These are phyloP conservation scores for Cercophora scortea DNA, from an alignment of 495 filamentous ascomycete species.

Conservation along the genomic window DNA sequence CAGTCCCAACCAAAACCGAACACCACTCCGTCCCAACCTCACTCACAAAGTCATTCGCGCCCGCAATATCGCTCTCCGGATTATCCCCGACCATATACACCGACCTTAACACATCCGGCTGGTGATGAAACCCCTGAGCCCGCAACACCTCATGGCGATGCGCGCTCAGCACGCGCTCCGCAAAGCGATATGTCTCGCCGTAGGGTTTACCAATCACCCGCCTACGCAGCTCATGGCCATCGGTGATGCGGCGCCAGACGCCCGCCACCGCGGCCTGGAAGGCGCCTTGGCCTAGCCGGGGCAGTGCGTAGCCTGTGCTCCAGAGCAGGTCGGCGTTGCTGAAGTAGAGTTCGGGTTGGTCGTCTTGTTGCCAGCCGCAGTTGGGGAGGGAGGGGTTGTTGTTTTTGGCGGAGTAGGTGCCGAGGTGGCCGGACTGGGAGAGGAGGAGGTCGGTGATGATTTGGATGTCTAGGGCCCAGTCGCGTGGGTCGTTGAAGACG, in stretches of 20 bases:
- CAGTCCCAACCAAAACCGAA: constrained; percentile 75
- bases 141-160: constrained; percentile 47
- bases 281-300: constrained; percentile 85
- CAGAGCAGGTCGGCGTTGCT: constrained; percentile 83
- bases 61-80: constrained; percentile 81
- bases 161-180: constrained; percentile 59
- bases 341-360: constrained; percentile 77
- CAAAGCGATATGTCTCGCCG: constrained; percentile 69
- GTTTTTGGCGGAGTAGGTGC: constrained; percentile 62
- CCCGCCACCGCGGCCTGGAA: constrained; percentile 78
- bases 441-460: constrained; percentile 74
- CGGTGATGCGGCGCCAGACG: constrained; percentile 65
- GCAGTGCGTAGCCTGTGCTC: constrained; percentile 74
- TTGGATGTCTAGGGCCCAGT: constrained; percentile 87
- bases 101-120: constrained; percentile 36
- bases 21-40: constrained; percentile 63
- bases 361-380: constrained; percentile 65
- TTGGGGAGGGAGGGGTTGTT: constrained; percentile 56
- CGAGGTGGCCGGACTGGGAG: constrained; percentile 63
- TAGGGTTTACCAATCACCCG: constrained; percentile 80
- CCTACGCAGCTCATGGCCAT: constrained; percentile 51
- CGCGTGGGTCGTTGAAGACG: constrained; percentile 84
- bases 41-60: constrained; percentile 73
- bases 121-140: constrained; percentile 13
- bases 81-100: constrained; percentile 99